Evolutionary conservation across 2,329 filamentous ascomycete genomes (phyloP), one percentile per base, ranked within the genome.

Genomic region (Bipolaris gigantea): DNA sequence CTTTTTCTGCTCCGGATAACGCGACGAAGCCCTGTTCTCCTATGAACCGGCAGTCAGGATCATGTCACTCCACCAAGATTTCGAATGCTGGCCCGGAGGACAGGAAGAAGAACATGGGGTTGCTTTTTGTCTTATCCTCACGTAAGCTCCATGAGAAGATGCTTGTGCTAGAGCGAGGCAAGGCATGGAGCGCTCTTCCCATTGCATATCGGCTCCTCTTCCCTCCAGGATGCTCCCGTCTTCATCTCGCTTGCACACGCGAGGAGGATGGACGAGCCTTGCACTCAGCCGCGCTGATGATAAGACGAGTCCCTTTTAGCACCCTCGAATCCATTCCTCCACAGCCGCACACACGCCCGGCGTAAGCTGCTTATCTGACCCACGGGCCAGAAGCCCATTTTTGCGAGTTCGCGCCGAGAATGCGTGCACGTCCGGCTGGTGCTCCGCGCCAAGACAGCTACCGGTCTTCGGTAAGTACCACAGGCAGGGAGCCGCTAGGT

Each of bases 361-460:
- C 23, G 15, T 30, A 41, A 30, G 36, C 40, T 35, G 51, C 18
- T 47, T 36, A 15, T 40, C 40, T 38, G 19, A 13, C 25, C 36
- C 43, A 36, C 48, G 48, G 52, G 47, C 48, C 36, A 55, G 42
- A 50, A 32, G 36, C 47, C 47, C 46, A 41, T 55, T 55, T 47
- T 48, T 55, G 47, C 51, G 50, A 36, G 40, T 15, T 36, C 30
- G 35, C 36, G 23, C 52, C 52, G 47, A 51, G 41, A 36, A 41
- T 44, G 36, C 52, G 40, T 48, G 19, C 38, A 40, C 4, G 27
- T 30, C 27, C 10, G 10, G 27, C 27, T 30, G 10, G 27, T 30
- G 27, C 27, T 30, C 27, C 27, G 27, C 27, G 18, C 36, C 38
- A 33, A 48, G 25, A n/a, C 13, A n/a, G 38, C 25, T 43, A 18